phyloP scores from a whole-genome alignment of 306 rosid species.

The Potentilla sterilis region DNA sequence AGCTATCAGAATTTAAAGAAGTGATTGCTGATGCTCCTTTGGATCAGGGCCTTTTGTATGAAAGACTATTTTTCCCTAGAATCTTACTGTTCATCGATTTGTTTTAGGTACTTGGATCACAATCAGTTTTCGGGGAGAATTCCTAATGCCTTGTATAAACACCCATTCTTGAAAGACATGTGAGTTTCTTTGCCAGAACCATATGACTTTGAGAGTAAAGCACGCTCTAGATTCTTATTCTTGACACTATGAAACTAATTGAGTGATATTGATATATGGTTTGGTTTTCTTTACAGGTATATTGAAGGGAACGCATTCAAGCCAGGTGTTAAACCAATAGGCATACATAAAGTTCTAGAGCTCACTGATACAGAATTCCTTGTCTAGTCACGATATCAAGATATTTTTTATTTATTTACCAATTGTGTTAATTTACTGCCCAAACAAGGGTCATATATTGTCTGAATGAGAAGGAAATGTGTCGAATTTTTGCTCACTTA shows the following conservation, averaged over 20 bases:
- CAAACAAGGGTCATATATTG: slow-evolving; percentile 27
- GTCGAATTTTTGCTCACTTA: background rate
- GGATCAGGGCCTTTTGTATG: background rate
- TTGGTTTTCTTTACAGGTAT: slow-evolving; percentile 47
- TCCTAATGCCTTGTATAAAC: slow-evolving; percentile 83
- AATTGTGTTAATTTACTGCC: slow-evolving; percentile 28
- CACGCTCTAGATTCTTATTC: background rate
- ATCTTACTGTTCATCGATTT: slow-evolving; percentile 13
- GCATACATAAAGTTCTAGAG: slow-evolving; percentile 85
- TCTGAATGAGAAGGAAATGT: slow-evolving; percentile 42
- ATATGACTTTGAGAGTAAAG: background rate
- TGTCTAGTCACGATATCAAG: slow-evolving; percentile 44
- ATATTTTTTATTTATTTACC: slow-evolving; percentile 22
- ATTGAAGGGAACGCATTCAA: slow-evolving; percentile 87
- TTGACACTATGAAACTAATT: slow-evolving; percentile 10
- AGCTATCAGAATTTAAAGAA: background rate
- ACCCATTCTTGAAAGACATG: slow-evolving; percentile 94
- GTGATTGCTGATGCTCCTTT: background rate
- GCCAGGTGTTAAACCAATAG: slow-evolving; percentile 80
- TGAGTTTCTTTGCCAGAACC: slow-evolving; percentile 42
- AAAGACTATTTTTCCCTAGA: background rate
- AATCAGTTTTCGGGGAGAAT: slow-evolving; percentile 97
- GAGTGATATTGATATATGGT: slow-evolving; percentile 13
- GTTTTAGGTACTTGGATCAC: slow-evolving; percentile 86
- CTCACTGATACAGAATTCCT: slow-evolving; percentile 88